A percentile compares a stretch with the other conserved stretches of the same genome.
These are phyloP conservation scores for Leccinum fibrillosum DNA, from an alignment of 768 basidiomycete genomes.

Conservation along the genomic window DNA sequence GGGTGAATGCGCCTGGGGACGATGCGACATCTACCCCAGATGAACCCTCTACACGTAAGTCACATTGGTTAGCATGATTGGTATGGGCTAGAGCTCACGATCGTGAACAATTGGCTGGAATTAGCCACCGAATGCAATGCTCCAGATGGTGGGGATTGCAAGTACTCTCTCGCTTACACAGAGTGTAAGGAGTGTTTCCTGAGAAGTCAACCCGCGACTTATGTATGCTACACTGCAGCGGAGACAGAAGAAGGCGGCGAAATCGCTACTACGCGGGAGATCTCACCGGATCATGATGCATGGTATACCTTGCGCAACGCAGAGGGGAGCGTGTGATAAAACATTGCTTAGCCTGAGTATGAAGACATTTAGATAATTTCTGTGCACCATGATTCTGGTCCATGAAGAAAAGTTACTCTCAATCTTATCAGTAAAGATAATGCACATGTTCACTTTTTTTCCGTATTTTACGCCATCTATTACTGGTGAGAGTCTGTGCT, in stretches of 20 bases:
- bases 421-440: too few species aligned
- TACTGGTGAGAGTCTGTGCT: too few species aligned
- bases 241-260: background rate
- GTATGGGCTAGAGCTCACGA: background rate
- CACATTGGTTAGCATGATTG: background rate
- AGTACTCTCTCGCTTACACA: background rate
- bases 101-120: background rate
- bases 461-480: too few species aligned
- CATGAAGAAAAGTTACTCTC: too few species aligned
- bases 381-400: too few species aligned
- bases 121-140: background rate
- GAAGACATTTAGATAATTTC: too few species aligned
- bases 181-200: background rate
- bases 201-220: background rate
- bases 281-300: background rate
- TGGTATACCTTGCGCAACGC: constrained; percentile 1
- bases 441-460: too few species aligned
- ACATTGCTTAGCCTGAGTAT: background rate
- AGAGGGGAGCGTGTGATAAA: background rate
- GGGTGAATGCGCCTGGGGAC: background rate
- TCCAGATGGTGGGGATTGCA: background rate
- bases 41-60: constrained; percentile 1
- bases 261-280: background rate
- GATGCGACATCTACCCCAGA: background rate
- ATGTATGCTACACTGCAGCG: background rate